A percentile compares a stretch with the other conserved stretches of the same genome.
Evolutionary conservation across 2,329 filamentous ascomycete species (phyloP).

Genomic region (Botrytis sinoallii): DNA sequence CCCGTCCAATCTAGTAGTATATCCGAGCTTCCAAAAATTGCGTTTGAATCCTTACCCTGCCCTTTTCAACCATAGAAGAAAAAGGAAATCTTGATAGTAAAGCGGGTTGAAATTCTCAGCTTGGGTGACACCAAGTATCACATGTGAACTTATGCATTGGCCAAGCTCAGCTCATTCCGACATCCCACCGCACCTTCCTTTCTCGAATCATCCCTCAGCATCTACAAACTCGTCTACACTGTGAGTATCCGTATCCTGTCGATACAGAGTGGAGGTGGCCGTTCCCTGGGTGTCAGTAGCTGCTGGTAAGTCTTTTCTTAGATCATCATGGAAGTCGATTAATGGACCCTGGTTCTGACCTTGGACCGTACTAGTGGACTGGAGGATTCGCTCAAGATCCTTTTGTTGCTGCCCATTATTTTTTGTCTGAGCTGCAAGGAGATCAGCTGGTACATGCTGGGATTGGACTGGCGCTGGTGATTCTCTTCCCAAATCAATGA

Average conservation of each 20-base stretch:
- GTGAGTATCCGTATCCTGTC: conserved; percentile 35
- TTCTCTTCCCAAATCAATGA: conserved; percentile 57
- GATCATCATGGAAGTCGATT: conserved; percentile 54
- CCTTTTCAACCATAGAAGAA: background rate
- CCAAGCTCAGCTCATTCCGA: background rate
- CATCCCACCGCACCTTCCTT: background rate
- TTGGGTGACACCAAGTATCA: background rate
- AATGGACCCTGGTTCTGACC: conserved; percentile 24
- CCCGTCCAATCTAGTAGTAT: conserved; percentile 15
- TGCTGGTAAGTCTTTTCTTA: conserved; percentile 49
- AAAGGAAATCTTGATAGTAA: background rate
- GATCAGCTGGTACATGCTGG: conserved; percentile 28
- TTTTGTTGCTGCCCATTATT: conserved; percentile 33
- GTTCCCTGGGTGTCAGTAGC: conserved; percentile 16
- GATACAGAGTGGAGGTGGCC: conserved; percentile 22
- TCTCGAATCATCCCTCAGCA: conserved; percentile 30
- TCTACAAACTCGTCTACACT: conserved; percentile 39
- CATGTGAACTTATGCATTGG: background rate
- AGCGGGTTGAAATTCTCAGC: background rate
- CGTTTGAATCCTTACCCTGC: background rate
- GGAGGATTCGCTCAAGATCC: conserved; percentile 33
- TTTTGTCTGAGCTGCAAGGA: conserved; percentile 30
- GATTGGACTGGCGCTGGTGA: conserved; percentile 12
- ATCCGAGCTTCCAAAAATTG: conserved; percentile 1
- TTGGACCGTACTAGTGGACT: conserved; percentile 27